phyloP scores from a whole-genome alignment of 2,329 filamentous ascomycete species.

The Xylariaceae sp. region DNA sequence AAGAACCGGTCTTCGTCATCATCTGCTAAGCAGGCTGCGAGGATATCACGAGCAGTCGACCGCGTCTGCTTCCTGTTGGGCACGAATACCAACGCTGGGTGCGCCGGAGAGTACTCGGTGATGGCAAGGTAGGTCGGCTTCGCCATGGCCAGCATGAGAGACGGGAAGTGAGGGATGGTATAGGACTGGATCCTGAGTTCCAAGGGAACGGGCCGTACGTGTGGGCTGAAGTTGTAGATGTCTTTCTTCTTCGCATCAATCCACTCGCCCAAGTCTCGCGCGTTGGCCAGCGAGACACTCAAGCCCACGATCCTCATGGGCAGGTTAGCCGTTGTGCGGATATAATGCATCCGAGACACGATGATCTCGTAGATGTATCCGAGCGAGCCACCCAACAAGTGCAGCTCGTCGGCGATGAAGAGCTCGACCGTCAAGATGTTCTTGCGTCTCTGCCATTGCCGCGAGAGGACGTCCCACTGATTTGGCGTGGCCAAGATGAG shows the following conservation, averaged over 20 bases:
- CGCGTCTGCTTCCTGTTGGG: slow-evolving; percentile 91
- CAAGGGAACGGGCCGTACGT: slow-evolving; percentile 79
- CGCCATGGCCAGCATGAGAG: slow-evolving; percentile 97
- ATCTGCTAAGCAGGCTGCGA: slow-evolving; percentile 81
- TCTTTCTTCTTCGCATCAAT: slow-evolving; percentile 97
- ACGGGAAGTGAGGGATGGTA: slow-evolving; percentile 93
- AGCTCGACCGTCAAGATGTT: slow-evolving; percentile 86
- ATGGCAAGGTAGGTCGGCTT: slow-evolving; percentile 89
- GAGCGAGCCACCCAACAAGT: slow-evolving; percentile 79
- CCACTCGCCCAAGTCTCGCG: slow-evolving; percentile 93
- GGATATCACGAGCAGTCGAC: slow-evolving; percentile 76
- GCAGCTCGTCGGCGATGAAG: slow-evolving; percentile 92
- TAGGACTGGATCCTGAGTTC: slow-evolving; percentile 95
- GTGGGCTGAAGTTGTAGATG: slow-evolving; percentile 97
- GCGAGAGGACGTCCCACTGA: slow-evolving; percentile 93
- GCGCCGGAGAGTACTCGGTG: slow-evolving; percentile 78
- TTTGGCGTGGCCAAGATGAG: slow-evolving; percentile 85
- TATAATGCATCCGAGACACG: slow-evolving; percentile 96
- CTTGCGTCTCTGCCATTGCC: slow-evolving; percentile 95
- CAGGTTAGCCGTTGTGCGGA: slow-evolving; percentile 79
- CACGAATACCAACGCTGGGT: slow-evolving; percentile 87
- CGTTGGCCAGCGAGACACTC: slow-evolving; percentile 88
- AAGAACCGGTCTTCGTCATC: slow-evolving; percentile 93
- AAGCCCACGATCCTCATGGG: slow-evolving; percentile 83
- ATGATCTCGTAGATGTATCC: slow-evolving; percentile 94